Percentiles rank a stretch among this genome's conserved stretches.
These are phyloP conservation scores for Phytophthora ramorum DNA, from an alignment of 352 stramenopile genomes.

Conservation along the genomic window DNA sequence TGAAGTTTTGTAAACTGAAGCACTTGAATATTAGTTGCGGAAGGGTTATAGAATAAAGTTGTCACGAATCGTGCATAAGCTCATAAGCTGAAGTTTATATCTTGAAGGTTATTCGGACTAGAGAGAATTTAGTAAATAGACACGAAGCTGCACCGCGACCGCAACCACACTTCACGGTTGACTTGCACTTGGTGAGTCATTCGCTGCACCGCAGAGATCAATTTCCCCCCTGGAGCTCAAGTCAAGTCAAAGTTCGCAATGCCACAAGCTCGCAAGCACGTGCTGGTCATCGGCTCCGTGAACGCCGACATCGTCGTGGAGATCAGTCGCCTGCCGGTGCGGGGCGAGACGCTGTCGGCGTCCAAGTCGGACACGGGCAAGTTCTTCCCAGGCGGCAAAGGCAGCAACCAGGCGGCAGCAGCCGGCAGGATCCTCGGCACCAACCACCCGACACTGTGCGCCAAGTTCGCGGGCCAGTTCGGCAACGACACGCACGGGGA, in stretches of 20 bases:
- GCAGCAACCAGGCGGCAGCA: slow-evolving; percentile 80
- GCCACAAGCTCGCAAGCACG: slow-evolving; percentile 36
- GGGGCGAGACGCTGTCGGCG: slow-evolving; percentile 71
- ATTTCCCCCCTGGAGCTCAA: slow-evolving; percentile 5
- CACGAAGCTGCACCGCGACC: slow-evolving; percentile 15
- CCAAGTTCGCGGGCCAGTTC: slow-evolving; percentile 75
- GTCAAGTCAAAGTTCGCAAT: slow-evolving; percentile 18
- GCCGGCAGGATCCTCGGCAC: slow-evolving; percentile 50
- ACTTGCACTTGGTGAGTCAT: slow-evolving; percentile 7
- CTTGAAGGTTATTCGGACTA: background rate
- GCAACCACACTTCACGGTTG: slow-evolving; percentile 21
- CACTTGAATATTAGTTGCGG: background rate
- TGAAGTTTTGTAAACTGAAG: slow-evolving; percentile 26
- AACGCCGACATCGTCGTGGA: slow-evolving; percentile 87
- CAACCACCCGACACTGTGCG: slow-evolving; percentile 32
- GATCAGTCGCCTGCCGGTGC: slow-evolving; percentile 66
- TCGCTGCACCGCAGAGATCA: slow-evolving; percentile 5
- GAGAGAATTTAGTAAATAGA: background rate
- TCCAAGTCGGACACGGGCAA: slow-evolving; percentile 63
- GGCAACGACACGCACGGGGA: slow-evolving; percentile 70
- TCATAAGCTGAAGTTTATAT: background rate
- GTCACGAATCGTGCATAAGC: background rate
- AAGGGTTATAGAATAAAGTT: background rate
- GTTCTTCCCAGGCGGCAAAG: slow-evolving; percentile 79
- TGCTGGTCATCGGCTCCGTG: slow-evolving; percentile 84